A percentile compares a stretch with the other conserved stretches of the same genome.
Conservation (phyloP, 305 asterid genomes). For the Fraxinus platypoda region DNA sequence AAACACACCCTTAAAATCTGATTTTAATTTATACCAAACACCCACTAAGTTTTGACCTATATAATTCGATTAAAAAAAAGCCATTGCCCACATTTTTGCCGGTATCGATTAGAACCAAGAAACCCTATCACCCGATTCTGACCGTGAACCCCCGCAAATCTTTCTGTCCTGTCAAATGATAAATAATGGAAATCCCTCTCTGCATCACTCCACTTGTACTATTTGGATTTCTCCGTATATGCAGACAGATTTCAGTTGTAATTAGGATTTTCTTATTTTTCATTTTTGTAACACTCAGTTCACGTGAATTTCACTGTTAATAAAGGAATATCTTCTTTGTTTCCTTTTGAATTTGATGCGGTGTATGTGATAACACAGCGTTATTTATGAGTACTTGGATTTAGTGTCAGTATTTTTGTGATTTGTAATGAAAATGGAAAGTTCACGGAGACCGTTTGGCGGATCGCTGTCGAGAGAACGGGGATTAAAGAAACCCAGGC, state of each 20-base stretch:
- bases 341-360: neutral
- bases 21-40: too few species aligned
- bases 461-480: constrained; percentile 52
- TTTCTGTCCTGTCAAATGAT: neutral
- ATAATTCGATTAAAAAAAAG: too few species aligned
- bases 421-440: constrained; percentile 40
- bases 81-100: neutral
- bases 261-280: constrained; percentile 4
- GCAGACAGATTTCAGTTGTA: constrained; percentile 12
- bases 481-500: constrained; percentile 76
- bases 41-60: too few species aligned
- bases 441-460: constrained; percentile 40
- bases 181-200: neutral
- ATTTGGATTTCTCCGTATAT: neutral
- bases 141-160: neutral
- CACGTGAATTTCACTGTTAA: neutral
- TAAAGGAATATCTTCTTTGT: neutral
- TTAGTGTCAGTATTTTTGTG: constrained; percentile 31
- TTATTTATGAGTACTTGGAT: constrained; percentile 18
- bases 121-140: constrained; percentile 26
- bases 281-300: constrained; percentile 7
- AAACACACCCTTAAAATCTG: too few species aligned
- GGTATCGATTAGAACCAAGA: constrained; percentile 2
- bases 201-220: constrained; percentile 5
- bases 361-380: constrained; percentile 5